A percentile compares a stretch with the other conserved stretches of the same genome.
phyloP scores from a whole-genome alignment of 2,329 filamentous ascomycete species.

The Nemania abortiva region DNA sequence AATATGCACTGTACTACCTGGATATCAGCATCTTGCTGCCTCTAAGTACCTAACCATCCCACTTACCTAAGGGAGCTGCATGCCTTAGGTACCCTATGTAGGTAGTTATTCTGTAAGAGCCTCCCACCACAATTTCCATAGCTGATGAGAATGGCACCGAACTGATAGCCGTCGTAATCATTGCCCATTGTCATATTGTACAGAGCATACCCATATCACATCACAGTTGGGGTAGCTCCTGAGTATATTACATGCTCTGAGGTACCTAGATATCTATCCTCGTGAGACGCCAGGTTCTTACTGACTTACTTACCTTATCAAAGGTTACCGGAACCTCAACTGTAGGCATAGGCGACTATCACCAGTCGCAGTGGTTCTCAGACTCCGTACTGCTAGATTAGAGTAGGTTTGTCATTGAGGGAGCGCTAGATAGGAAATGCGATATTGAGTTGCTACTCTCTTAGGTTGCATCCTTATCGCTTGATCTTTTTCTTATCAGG shows the following conservation, averaged over 20 bases:
- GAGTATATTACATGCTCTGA: neutral
- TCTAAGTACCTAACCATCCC: too few relatives aligned
- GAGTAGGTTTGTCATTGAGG: neutral
- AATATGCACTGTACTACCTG: neutral
- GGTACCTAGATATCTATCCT: constrained; percentile 11
- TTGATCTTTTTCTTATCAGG: constrained; percentile 75
- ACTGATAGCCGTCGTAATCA: neutral
- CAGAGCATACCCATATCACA: neutral
- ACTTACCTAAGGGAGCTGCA: neutral
- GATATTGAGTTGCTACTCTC: constrained; percentile 9
- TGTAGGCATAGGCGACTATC: neutral
- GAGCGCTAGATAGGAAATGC: neutral
- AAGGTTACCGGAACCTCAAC: neutral
- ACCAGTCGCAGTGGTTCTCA: neutral
- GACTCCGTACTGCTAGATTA: neutral
- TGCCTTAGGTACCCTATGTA: neutral
- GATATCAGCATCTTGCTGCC: neutral
- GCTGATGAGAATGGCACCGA: neutral
- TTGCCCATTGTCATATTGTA: neutral
- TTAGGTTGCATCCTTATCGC: constrained; percentile 55
- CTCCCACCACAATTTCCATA: neutral
- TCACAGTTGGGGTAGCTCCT: neutral
- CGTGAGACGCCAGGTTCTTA: neutral
- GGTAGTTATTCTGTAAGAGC: neutral
- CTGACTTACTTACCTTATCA: constrained; percentile 19